phyloP scores from a whole-genome alignment of 179 eudicot species.

The Actinidia arguta region DNA sequence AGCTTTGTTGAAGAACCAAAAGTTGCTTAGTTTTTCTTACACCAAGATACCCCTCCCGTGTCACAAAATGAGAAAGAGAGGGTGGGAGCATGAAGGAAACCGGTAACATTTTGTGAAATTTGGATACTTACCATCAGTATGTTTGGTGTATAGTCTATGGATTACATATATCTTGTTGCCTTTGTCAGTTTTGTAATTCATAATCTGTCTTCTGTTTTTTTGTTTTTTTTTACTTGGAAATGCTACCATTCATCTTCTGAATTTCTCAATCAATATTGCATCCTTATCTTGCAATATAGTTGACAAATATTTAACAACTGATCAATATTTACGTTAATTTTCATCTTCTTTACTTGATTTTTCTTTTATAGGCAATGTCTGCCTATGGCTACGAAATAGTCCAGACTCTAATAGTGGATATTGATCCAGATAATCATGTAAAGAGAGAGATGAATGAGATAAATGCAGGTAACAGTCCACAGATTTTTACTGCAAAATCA shows the following conservation, averaged over 20 bases:
- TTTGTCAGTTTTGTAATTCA: too few species aligned
- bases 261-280: too few species aligned
- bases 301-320: too few species aligned
- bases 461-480: slow-evolving; percentile 42
- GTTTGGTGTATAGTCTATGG: too few species aligned
- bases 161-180: background rate
- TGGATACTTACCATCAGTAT: too few species aligned
- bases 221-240: too few species aligned
- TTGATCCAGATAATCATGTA: slow-evolving; percentile 51
- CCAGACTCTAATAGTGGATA: slow-evolving; percentile 53
- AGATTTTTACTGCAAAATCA: background rate
- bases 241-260: too few species aligned
- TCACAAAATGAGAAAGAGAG: too few species aligned
- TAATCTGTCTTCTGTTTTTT: too few species aligned
- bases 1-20: background rate
- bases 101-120: too few species aligned
- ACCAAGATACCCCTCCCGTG: background rate
- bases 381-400: slow-evolving; percentile 53
- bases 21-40: slow-evolving; percentile 2
- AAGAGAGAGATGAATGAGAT: slow-evolving; percentile 58
- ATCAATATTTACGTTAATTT: background rate
- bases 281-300: too few species aligned
- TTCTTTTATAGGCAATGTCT: slow-evolving; percentile 45
- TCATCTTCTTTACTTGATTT: background rate
- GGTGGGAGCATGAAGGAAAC: background rate